A percentile compares a stretch with the other conserved stretches of the same genome.
Evolutionary conservation across 495 filamentous ascomycete genomes (phyloP).

Genomic region (Penicillium malachiteum): DNA sequence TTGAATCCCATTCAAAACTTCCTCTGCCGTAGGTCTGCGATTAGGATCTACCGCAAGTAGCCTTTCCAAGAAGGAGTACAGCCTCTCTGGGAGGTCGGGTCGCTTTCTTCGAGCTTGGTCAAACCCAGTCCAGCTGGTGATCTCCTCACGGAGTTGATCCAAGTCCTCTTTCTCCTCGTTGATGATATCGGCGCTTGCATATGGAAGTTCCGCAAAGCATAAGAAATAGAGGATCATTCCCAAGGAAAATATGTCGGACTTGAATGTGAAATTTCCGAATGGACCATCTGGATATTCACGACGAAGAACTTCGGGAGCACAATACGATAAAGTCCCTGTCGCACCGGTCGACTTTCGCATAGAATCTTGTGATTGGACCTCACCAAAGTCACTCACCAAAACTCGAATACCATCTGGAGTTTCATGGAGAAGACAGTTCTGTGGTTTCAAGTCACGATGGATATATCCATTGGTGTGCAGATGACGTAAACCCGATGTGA

Average conservation of each 20-base stretch:
- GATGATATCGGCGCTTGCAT: slow-evolving; percentile 74
- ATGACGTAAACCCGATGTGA: slow-evolving; percentile 86
- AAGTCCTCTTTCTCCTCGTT: slow-evolving; percentile 90
- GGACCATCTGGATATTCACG: slow-evolving; percentile 63
- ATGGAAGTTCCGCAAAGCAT: slow-evolving; percentile 90
- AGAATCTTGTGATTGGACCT: slow-evolving; percentile 80
- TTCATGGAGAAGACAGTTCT: slow-evolving; percentile 87
- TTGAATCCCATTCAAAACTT: slow-evolving; percentile 80
- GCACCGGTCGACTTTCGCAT: slow-evolving; percentile 85
- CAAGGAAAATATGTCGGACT: slow-evolving; percentile 93
- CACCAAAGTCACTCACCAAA: slow-evolving; percentile 95
- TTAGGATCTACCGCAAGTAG: slow-evolving; percentile 76
- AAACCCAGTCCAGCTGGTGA: slow-evolving; percentile 83
- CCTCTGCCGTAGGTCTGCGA: slow-evolving; percentile 78
- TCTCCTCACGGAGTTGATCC: slow-evolving; percentile 84
- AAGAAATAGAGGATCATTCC: slow-evolving; percentile 99
- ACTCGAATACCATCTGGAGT: slow-evolving; percentile 69
- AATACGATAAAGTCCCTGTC: slow-evolving; percentile 96
- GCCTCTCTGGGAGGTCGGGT: slow-evolving; percentile 78
- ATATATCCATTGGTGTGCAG: slow-evolving; percentile 94
- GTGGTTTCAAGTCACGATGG: slow-evolving; percentile 92
- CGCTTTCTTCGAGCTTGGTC: slow-evolving; percentile 69
- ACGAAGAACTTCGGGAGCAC: slow-evolving; percentile 88
- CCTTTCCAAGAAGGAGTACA: slow-evolving; percentile 80
- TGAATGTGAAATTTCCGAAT: slow-evolving; percentile 89